These are phyloP conservation scores for Camelina neglecta DNA, from an alignment of 345 rosid species.

Conservation along the genomic window DNA sequence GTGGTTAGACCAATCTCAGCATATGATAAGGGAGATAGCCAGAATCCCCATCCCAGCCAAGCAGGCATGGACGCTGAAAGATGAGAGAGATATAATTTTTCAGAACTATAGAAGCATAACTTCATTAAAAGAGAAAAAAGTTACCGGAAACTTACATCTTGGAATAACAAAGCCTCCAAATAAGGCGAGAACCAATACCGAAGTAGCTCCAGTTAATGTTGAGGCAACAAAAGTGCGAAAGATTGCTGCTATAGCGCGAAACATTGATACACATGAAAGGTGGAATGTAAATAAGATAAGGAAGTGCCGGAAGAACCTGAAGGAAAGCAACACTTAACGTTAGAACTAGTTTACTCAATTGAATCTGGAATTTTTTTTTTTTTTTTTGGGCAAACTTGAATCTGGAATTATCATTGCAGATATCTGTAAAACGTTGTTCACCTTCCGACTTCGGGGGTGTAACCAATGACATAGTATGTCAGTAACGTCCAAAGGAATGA, in stretches of 20 bases:
- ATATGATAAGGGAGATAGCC: slow-evolving; percentile 74
- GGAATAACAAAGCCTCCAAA: slow-evolving; percentile 72
- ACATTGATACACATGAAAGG: slow-evolving; percentile 56
- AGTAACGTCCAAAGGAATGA: slow-evolving; percentile 52
- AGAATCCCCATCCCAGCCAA: slow-evolving; percentile 77
- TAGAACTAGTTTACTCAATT: background rate
- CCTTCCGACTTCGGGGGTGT: slow-evolving; percentile 50
- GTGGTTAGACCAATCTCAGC: slow-evolving; percentile 65
- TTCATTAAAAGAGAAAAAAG: background rate
- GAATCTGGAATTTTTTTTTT: background rate
- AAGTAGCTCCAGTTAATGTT: slow-evolving; percentile 43
- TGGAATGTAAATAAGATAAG: slow-evolving; percentile 56
- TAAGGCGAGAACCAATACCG: slow-evolving; percentile 47
- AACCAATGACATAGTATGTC: slow-evolving; percentile 64
- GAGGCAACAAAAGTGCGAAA: slow-evolving; percentile 56
- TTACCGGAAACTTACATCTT: slow-evolving; percentile 40
- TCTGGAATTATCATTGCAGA: slow-evolving; percentile 29
- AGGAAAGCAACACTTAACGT: slow-evolving; percentile 4
- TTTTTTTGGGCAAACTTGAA: background rate
- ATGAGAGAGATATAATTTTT: background rate
- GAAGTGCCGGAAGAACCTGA: slow-evolving; percentile 56
- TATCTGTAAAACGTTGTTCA: slow-evolving; percentile 46
- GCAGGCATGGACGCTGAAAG: slow-evolving; percentile 54
- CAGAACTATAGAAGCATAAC: slow-evolving; percentile 10
- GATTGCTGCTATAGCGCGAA: slow-evolving; percentile 54